Conservation (phyloP, 164 flowering plant genomes). For the Cinnamomum chago region DNA sequence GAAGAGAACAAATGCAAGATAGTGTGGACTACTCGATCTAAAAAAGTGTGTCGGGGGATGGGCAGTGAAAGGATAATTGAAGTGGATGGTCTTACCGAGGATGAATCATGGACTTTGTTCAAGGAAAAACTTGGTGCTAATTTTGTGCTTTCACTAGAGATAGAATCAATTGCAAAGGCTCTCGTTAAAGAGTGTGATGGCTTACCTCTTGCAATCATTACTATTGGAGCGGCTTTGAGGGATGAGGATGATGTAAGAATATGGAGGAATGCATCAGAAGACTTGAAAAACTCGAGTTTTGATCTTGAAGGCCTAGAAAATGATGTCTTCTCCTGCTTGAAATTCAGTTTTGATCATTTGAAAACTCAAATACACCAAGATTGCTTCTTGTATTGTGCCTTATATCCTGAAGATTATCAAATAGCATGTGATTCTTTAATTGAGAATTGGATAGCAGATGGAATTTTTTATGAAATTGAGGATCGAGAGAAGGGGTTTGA, state of each 20-base stretch:
- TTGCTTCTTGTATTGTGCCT: constrained; percentile 11
- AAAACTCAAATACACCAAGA: not conserved
- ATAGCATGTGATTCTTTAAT: constrained; percentile 9
- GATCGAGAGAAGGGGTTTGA: constrained; percentile 11
- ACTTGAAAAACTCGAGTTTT: not conserved
- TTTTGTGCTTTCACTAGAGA: not conserved
- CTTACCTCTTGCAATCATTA: constrained; percentile 10
- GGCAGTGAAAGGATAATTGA: not conserved
- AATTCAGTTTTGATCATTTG: constrained; percentile 4
- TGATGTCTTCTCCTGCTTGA: constrained; percentile 8
- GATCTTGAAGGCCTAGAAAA: constrained; percentile 5
- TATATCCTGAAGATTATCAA: constrained; percentile 12
- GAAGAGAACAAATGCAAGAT: no score
- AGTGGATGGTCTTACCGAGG: constrained; percentile 10
- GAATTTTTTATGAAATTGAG: constrained; percentile 13
- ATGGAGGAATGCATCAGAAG: constrained; percentile 4
- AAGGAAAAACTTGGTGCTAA: not conserved
- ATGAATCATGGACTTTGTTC: constrained; percentile 11
- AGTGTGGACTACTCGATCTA: constrained; percentile 2
- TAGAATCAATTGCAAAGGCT: constrained; percentile 5
- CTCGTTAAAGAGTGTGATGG: constrained; percentile 7
- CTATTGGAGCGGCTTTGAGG: constrained; percentile 12
- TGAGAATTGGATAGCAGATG: constrained; percentile 17
- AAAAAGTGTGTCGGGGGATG: constrained; percentile 8
- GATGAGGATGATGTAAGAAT: not conserved